Evolutionary conservation across 2,329 filamentous ascomycete genomes (phyloP), one percentile per base, ranked within the genome.

Genomic region (Colletotrichum gloeosporioides): DNA sequence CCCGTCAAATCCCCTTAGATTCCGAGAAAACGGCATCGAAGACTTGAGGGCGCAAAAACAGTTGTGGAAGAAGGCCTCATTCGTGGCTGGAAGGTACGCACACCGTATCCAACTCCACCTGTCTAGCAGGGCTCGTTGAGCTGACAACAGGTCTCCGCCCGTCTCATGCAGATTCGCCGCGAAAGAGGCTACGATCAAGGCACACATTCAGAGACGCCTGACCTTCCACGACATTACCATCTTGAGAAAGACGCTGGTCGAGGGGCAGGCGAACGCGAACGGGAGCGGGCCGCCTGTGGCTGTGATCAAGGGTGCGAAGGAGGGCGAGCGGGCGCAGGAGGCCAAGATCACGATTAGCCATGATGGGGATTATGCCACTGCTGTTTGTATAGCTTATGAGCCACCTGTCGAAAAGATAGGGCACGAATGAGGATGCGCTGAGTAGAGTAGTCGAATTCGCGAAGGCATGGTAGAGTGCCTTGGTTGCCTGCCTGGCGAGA

Each of bases 301-400:
- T 9, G 79, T 89, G 67, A 85, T 90, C 73, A 82, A 79, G 76
- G 82, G 81, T 9, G 78, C 78, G 32, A 79, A 75, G 3, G 80
- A 73, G 18, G 80, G 74, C 22, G 82, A 79, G n/a, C 80, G 76
- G 55, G 82, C 87, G 75, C 90, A 92, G 78, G 87, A 92, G 66
- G 95, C 93, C 16, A 88, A 91, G 80, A 82, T 98, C 61, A 96
- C 94, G 76, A 98, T 98, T 80, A 97, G 94, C 80, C 96, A 98
- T 83, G 96, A 98, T 83, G 93, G 91, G 3, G 93, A 95, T 9
- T 98, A 96, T 85, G 95, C 95, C 12, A 93, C 90, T 25, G 94
- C 94, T 8, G 88, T 93, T 1, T 94, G 93, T 78, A 78, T 95
- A 39, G 92, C 90, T n/a, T 79, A 80, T 32, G 82, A 84, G 12